Base-by-base conservation (phyloP, 805 yeast genomes). In the Candida loeiensis region DNA sequence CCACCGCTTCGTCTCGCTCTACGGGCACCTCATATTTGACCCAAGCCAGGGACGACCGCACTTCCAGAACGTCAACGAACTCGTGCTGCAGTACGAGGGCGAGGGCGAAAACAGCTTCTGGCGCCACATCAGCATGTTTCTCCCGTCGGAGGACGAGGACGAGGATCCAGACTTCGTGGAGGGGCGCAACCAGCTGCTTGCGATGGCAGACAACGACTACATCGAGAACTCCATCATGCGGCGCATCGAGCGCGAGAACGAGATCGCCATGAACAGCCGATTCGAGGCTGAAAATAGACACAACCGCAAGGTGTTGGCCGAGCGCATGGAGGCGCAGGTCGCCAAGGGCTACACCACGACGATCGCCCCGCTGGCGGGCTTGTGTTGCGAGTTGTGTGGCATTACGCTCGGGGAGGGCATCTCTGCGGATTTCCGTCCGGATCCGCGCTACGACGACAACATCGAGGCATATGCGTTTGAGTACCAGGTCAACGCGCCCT, bases 391-490 rank as follows among this genome's bases (percentile, higher is more conserved):
- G 22, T 59, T 83, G 19, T 88, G 96, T 63, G 90, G 88, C 1
- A 73, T 77, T 0, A 73, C 66, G 3, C 61, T 88, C n/a, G 93
- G 93, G 2, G 76, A 70, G 35, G 95, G 95, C 0, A 75, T 84
- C 4, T 85, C 88, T 0, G 64, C 54, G 1, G 76, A 69, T 13
- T 77, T 73, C 46, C 52, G 53, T 34, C 66, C 76, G 40, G 55
- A 64, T 45, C 32, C 53, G 1, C 41, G 50, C 26, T 66, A 58
- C 44, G 52, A 64, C 56, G 48, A 55, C 24, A 45, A 55, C 21
- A 46, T 61, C 4, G 56, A 47, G 31, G 36, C 53, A 28, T 58
- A 57, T 41, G 54, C 55, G 21, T 37, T 51, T 18, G 49, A 53
- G 39, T 56, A 48, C 36, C 51, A 55, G 9, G 65, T 70, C n/a